Percentiles rank a stretch among this genome's conserved stretches.
phyloP scores from a whole-genome alignment of 495 filamentous ascomycete species.

The Aspergillus bertholletiae region DNA sequence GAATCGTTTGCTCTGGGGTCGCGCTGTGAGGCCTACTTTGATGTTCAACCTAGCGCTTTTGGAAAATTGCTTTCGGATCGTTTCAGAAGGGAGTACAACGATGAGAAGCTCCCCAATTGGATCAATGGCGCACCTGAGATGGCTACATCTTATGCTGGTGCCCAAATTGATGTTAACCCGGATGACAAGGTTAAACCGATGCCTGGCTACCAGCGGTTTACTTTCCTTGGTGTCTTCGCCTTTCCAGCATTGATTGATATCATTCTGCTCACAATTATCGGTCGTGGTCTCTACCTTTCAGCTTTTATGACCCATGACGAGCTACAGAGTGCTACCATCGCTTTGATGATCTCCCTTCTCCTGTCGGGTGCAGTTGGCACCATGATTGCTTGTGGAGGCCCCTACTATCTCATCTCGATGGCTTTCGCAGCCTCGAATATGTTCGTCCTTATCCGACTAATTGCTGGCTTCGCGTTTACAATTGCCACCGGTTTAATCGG shows the following conservation, averaged over 20 bases:
- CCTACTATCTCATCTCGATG: conserved; percentile 58
- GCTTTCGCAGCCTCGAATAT: conserved; percentile 59
- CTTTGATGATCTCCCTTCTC: conserved; percentile 54
- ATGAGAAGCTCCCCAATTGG: conserved; percentile 50
- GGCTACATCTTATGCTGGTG: conserved; percentile 51
- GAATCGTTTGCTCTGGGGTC: conserved; percentile 60
- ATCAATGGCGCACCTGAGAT: conserved; percentile 47
- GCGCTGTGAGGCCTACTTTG: conserved; percentile 59
- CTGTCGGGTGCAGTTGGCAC: conserved; percentile 56
- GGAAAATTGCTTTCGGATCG: conserved; percentile 53
- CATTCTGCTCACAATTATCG: conserved; percentile 51
- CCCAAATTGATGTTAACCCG: conserved; percentile 54
- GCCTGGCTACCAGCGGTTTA: conserved; percentile 50
- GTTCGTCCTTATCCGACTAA: conserved; percentile 55
- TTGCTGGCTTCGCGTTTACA: conserved; percentile 56
- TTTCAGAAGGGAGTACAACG: conserved; percentile 47
- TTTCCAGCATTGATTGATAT: conserved; percentile 61
- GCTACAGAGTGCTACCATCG: conserved; percentile 50
- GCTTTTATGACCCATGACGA: conserved; percentile 49
- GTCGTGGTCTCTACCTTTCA: conserved; percentile 56
- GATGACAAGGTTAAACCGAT: conserved; percentile 40
- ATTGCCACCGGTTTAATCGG: conserved; percentile 44
- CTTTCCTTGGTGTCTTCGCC: conserved; percentile 58
- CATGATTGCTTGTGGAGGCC: conserved; percentile 56
- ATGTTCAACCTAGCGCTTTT: conserved; percentile 49